These are phyloP conservation scores for Calycina marina DNA, from an alignment of 2,329 filamentous ascomycete genomes.

Conservation along the genomic window DNA sequence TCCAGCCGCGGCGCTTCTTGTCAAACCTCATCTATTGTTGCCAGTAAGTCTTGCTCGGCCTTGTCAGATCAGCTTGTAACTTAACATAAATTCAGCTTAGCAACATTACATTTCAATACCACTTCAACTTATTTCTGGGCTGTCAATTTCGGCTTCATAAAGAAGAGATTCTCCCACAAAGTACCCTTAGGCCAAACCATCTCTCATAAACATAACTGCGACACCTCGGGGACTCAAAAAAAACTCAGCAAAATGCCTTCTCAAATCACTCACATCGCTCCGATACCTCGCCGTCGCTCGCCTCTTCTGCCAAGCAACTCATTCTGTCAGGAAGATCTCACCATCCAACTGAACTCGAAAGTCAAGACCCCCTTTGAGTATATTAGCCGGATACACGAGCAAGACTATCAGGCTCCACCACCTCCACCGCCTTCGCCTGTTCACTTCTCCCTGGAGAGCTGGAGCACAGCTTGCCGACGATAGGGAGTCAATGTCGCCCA, in stretches of 20 bases:
- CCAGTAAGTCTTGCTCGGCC: no score
- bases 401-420: constrained; percentile 50
- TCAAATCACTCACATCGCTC: constrained; percentile 18
- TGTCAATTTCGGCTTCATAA: background rate
- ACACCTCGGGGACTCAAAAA: background rate
- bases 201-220: background rate
- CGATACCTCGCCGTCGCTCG: constrained; percentile 35
- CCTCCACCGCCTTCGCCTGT: constrained; percentile 50
- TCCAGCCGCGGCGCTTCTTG: no score
- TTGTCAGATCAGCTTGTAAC: no score
- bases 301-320: constrained; percentile 15
- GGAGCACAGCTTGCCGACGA: constrained; percentile 23
- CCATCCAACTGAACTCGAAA: constrained; percentile 15
- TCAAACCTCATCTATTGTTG: no score
- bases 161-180: background rate
- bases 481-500: no score
- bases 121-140: background rate
- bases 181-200: background rate
- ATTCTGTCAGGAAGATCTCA: constrained; percentile 17
- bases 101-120: background rate
- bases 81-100: background rate
- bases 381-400: constrained; percentile 23
- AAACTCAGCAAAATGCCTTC: constrained; percentile 13
- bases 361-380: constrained; percentile 15
- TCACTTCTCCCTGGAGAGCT: constrained; percentile 42